Evolutionary conservation across 2,329 filamentous ascomycete genomes (phyloP), one percentile per base, ranked within the genome.

Genomic region (Pestalotiopsis sp.): DNA sequence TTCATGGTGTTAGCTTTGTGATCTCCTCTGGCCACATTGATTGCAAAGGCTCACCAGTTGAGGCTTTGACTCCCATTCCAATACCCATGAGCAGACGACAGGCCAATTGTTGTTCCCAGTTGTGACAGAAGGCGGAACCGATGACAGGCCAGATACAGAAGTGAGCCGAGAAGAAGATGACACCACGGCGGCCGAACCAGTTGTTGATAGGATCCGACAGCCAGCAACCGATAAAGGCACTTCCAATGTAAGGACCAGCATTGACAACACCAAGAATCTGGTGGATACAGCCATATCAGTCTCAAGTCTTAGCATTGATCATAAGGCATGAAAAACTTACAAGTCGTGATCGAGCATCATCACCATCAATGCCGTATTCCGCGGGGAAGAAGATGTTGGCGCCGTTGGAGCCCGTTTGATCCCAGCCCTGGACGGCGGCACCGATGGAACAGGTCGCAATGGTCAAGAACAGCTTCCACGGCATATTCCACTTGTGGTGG

Each of bases 61-160:
- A 89, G 23, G 90, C 89, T 76, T 94, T 94, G 17, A 91, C 86
- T 36, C 92, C 92, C 82, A 95, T 94, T 1, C 91, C 92, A 61
- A 96, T 88, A 11, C 94, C 94, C 70, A 95, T 86, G 13, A 92
- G 84, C 70, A 95, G 87, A 57, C 94, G 89, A 63, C 89, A 90
- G 57, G 88, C 84, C 69, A 96, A 86, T 72, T 94, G 87, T 74
- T 93, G 88, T 77, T 84, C 85, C 92, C 92, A 95, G 0, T 86
- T 90, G 70, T 92, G 88, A 67, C 90, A 89, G 72, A 94, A 92
- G 0, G 88, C 92, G 66, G 87, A 89, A n/a, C 90, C 91, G 71
- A 94, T 88, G 1, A 91, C 89, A 2, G 91, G 85, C 76, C 92
- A 85, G 38, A 93, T 81, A 75, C 91, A 92, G 76, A 95, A 90